A percentile compares a stretch with the other conserved stretches of the same genome.
phyloP scores from a whole-genome alignment of 2,329 filamentous ascomycete species.

The Ophiostoma sp. region DNA sequence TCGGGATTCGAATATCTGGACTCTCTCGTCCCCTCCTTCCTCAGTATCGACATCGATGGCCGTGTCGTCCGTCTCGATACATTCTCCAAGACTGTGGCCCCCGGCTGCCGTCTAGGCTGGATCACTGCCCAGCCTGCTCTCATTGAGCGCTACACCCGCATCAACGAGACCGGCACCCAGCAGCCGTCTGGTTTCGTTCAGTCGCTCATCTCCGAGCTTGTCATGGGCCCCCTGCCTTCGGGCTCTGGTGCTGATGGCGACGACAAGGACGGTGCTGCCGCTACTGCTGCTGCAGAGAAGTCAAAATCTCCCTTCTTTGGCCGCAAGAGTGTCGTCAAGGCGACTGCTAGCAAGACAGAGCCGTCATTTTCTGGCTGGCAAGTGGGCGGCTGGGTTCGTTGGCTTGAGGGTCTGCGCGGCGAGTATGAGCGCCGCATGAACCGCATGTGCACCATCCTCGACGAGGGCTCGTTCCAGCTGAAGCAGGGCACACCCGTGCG shows the following conservation, averaged over 20 bases:
- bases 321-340: background rate
- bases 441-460: constrained; percentile 68
- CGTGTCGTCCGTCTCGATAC: constrained; percentile 87
- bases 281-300: constrained; percentile 22
- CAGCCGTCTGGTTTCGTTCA: constrained; percentile 89
- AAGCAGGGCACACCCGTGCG: constrained; percentile 53
- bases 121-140: constrained; percentile 77
- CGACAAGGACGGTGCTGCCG: constrained; percentile 8
- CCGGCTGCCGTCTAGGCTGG: constrained; percentile 86
- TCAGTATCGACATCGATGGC: constrained; percentile 76
- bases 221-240: constrained; percentile 64
- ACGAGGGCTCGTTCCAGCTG: constrained; percentile 60
- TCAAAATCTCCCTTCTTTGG: constrained; percentile 27
- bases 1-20: constrained; percentile 75
- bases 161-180: constrained; percentile 73
- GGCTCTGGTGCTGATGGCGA: constrained; percentile 24
- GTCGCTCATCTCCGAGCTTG: constrained; percentile 67
- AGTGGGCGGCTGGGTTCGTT: constrained; percentile 80
- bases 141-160: constrained; percentile 61
- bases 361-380: constrained; percentile 59
- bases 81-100: constrained; percentile 88
- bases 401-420: constrained; percentile 78
- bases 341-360: constrained; percentile 27
- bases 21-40: constrained; percentile 74
- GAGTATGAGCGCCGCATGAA: constrained; percentile 82